These are phyloP conservation scores for Tetracladium setigerum DNA, from an alignment of 495 filamentous ascomycete species.

Conservation along the genomic window DNA sequence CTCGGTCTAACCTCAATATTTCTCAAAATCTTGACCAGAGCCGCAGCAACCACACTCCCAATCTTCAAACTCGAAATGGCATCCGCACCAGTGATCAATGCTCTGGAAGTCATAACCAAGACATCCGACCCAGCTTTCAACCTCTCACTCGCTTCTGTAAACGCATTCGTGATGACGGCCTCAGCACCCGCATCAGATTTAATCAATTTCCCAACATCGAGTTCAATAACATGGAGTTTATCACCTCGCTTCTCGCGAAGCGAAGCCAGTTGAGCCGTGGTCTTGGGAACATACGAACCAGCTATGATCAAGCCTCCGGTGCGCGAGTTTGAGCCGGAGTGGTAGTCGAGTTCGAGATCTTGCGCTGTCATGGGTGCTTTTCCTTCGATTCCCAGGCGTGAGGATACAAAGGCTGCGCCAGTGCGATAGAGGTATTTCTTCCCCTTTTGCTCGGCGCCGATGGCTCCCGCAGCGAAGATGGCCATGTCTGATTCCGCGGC, in stretches of 20 bases:
- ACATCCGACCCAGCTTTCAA: constrained; percentile 33
- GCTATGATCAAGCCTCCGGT: constrained; percentile 44
- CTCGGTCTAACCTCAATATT: constrained; percentile 36
- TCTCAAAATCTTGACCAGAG: constrained; percentile 35
- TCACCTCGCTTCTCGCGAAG: constrained; percentile 30
- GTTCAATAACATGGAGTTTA: constrained; percentile 37
- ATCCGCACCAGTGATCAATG: constrained; percentile 38
- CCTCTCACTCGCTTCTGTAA: constrained; percentile 23
- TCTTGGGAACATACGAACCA: constrained; percentile 48
- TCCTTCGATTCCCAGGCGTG: constrained; percentile 38
- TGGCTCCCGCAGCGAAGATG: constrained; percentile 37
- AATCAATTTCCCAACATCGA: constrained; percentile 38
- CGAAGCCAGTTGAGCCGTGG: constrained; percentile 38
- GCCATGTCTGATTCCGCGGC: constrained; percentile 46
- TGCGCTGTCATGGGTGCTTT: constrained; percentile 36
- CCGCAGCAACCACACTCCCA: constrained; percentile 35
- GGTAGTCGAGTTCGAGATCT: constrained; percentile 28
- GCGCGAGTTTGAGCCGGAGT: constrained; percentile 7
- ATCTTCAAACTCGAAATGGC: constrained; percentile 38
- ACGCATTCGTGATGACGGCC: constrained; percentile 20
- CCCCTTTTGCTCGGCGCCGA: constrained; percentile 34
- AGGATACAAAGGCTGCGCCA: constrained; percentile 48
- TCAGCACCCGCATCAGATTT: constrained; percentile 20
- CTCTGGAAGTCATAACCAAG: constrained; percentile 45
- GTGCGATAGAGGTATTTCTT: constrained; percentile 46